Evolutionary conservation across 2,329 filamentous ascomycete genomes (phyloP), one percentile per base, ranked within the genome.

Genomic region (Curvularia sp.): DNA sequence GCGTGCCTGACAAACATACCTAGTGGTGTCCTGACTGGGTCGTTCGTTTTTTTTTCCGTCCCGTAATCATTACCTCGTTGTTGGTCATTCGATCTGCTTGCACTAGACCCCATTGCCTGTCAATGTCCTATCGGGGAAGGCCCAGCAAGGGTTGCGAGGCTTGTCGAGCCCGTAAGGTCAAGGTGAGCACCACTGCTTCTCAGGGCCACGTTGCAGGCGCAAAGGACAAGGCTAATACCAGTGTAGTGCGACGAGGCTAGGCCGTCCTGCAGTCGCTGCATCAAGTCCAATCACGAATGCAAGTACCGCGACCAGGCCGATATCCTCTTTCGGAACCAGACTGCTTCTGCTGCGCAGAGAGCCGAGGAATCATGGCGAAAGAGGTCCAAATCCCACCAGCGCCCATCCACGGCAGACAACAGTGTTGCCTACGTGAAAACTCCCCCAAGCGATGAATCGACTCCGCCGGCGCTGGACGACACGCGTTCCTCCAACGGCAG

Each of bases 121-220:
- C 56, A 58, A 75, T 75, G 72, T 72, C 71, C 28, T 75, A 75
- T 55, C 71, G 72, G 33, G 73, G 74, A 52, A 62, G 72, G 22
- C 74, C 73, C 12, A 76, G 74, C 60, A 76, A 75, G 66, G 73
- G 74, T 28, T 76, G 73, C 44, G 69, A 75, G 55, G 61, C 68
- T 38, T 76, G 74, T 59, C 65, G 74, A 58, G 60, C 69, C 53
- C 68, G 72, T 20, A 76, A 75, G 58, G 67, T 75, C 48, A 76
- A 75, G 62, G 74, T 75, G 53, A 51, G 66, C 35, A 42, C 30
- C 15, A 48, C 38, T 22, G 30, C 5, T 31, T 38, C 43, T 20
- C 15, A 31, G 46, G 15, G n/a, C 22, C 18, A 24, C 12, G 46
- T 35, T 33, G 33, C 44, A 22, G 26, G 7, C 42, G 18, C 18